phyloP scores from a whole-genome alignment of 2,329 filamentous ascomycete species.

The Xylaria sp. region DNA sequence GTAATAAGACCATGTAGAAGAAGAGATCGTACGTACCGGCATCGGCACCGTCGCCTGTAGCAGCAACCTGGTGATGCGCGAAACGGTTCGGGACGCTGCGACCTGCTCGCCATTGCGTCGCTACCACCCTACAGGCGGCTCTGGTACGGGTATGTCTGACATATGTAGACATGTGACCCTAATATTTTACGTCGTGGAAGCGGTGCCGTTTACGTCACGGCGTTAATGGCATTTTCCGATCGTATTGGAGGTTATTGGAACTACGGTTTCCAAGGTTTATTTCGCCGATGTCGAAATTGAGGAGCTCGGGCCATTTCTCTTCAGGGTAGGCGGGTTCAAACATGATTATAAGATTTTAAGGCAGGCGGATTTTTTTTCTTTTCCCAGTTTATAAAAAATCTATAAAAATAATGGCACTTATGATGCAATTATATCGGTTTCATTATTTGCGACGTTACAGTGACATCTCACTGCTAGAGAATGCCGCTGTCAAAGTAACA shows the following conservation, averaged over 20 bases:
- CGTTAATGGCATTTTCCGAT: constrained; percentile 16
- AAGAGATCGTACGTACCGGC: constrained; percentile 4
- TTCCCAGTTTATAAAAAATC: too few species aligned
- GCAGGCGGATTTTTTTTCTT: too few species aligned
- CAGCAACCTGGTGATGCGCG: constrained; percentile 31
- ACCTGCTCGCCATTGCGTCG: constrained; percentile 38
- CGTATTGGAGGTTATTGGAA: neutral
- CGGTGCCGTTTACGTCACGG: constrained; percentile 16
- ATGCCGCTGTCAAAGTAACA: too few species aligned
- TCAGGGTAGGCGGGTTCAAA: neutral
- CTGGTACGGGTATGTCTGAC: constrained; percentile 45
- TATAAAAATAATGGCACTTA: too few species aligned
- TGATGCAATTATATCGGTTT: too few species aligned
- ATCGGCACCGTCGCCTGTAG: constrained; percentile 10
- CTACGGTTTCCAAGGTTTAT: neutral
- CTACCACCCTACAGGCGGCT: constrained; percentile 45
- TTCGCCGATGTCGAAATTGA: neutral
- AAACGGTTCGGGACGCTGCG: neutral
- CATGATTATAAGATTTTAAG: too few species aligned
- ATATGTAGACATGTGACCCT: constrained; percentile 50
- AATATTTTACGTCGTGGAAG: constrained; percentile 17
- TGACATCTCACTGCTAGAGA: too few species aligned
- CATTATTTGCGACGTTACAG: too few species aligned
- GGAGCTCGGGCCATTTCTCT: neutral
- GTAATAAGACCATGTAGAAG: too few species aligned